Evolutionary conservation across 257 asterid species (phyloP).

Genomic region (Solanum peruvianum): DNA sequence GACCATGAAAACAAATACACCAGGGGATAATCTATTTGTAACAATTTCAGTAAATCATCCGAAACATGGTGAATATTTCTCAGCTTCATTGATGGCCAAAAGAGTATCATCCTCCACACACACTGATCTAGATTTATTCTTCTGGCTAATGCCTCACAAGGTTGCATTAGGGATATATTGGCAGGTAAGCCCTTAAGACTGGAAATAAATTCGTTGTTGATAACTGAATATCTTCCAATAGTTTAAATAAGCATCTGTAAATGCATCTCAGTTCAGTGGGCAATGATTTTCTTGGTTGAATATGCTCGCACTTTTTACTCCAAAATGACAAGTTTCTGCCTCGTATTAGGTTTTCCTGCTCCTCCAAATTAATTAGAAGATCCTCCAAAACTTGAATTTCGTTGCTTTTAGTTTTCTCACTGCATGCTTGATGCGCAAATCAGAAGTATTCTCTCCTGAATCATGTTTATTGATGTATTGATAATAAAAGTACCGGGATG

Average conservation of each 20-base stretch:
- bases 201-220: not conserved
- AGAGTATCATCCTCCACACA: constrained; percentile 26
- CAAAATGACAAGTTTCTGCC: not conserved
- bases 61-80: constrained; percentile 76
- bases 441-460: not conserved
- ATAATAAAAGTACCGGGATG: not conserved
- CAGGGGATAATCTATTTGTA: constrained; percentile 53
- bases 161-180: constrained; percentile 93
- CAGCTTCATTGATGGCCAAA: constrained; percentile 82
- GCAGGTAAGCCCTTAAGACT: constrained; percentile 53
- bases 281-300: not conserved
- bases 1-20: constrained; percentile 56
- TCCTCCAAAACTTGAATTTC: not conserved
- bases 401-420: not conserved
- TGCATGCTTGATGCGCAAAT: not conserved
- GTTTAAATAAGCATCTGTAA: not conserved
- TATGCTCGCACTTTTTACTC: not conserved
- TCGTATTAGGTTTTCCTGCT: not conserved
- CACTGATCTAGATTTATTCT: constrained; percentile 48
- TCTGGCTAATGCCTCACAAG: constrained; percentile 98
- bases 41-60: constrained; percentile 79
- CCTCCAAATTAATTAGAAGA: not conserved
- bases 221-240: not conserved
- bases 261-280: not conserved
- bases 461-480: not conserved